These are phyloP conservation scores for Globomyces sp. DNA, from an alignment of 371 early-diverging fungal species.

Conservation along the genomic window DNA sequence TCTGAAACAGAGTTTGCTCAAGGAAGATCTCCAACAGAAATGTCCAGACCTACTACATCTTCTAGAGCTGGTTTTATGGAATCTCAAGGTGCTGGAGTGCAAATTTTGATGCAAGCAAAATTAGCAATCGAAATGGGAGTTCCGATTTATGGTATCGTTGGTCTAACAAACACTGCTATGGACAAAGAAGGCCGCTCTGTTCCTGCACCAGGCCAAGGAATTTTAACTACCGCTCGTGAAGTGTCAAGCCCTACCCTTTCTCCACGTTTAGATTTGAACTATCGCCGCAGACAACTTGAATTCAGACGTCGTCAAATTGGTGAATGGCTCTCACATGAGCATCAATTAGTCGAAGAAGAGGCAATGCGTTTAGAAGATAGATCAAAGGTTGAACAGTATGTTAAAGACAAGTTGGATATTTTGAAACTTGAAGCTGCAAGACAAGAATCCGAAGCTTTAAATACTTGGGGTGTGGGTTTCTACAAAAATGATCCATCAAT, in stretches of 20 bases:
- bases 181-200: constrained; percentile 96
- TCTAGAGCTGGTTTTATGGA: constrained; percentile 96
- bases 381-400: background rate
- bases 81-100: constrained; percentile 89
- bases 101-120: constrained; percentile 86
- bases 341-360: constrained; percentile 69
- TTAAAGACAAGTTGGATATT: background rate
- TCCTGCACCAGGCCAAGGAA: constrained; percentile 95
- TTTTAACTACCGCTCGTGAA: constrained; percentile 93
- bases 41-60: constrained; percentile 91
- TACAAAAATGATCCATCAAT: constrained; percentile 79
- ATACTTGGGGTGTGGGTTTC: constrained; percentile 87
- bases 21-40: constrained; percentile 87
- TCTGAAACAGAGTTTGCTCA: constrained; percentile 79
- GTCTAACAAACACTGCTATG: constrained; percentile 89
- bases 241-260: constrained; percentile 39
- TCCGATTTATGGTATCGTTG: constrained; percentile 92
- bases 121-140: constrained; percentile 94
- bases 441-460: constrained; percentile 79
- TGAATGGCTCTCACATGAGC: constrained; percentile 84
- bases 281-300: constrained; percentile 84
- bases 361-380: constrained; percentile 39
- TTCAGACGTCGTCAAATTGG: constrained; percentile 79
- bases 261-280: constrained; percentile 84
- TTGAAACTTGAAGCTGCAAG: constrained; percentile 12